phyloP scores from a whole-genome alignment of 805 yeast genomes.

The Wickerhamomyces bisporus region DNA sequence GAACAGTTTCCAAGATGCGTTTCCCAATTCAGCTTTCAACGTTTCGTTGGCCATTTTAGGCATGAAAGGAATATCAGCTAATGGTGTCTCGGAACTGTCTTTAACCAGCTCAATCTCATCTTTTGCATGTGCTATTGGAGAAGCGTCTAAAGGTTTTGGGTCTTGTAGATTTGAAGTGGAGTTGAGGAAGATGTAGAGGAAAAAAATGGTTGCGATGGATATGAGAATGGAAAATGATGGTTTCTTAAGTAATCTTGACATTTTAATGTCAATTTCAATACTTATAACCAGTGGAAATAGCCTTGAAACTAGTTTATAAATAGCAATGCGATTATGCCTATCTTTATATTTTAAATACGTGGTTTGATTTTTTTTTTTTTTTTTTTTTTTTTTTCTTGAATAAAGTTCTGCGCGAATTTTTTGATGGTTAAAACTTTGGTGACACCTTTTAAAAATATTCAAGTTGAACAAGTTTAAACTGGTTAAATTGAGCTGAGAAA shows the following conservation, averaged over 20 bases:
- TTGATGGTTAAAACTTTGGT: too few species aligned
- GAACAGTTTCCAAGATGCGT: conserved; percentile 85
- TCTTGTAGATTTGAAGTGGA: conserved; percentile 16
- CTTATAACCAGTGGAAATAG: neutral
- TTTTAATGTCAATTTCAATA: neutral
- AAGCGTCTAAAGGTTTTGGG: conserved; percentile 22
- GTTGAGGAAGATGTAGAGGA: conserved; percentile 14
- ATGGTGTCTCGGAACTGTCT: too few species aligned
- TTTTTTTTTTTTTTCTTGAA: too few species aligned
- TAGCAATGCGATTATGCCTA: too few species aligned
- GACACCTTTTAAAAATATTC: too few species aligned
- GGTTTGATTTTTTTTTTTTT: too few species aligned
- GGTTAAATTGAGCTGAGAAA: too few species aligned
- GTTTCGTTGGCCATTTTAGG: conserved; percentile 90
- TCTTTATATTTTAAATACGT: too few species aligned
- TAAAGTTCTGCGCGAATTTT: too few species aligned
- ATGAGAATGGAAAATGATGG: conserved; percentile 1
- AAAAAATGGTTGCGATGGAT: conserved; percentile 9
- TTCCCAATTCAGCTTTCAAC: conserved; percentile 76
- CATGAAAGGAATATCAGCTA: conserved; percentile 43
- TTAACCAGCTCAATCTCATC: too few species aligned
- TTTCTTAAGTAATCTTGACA: neutral
- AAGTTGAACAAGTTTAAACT: too few species aligned
- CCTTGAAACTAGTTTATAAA: too few species aligned
- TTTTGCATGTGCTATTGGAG: neutral